Evolutionary conservation across 164 flowering plant species (phyloP), one percentile per base, ranked within the genome.

Genomic region (Piper longum): DNA sequence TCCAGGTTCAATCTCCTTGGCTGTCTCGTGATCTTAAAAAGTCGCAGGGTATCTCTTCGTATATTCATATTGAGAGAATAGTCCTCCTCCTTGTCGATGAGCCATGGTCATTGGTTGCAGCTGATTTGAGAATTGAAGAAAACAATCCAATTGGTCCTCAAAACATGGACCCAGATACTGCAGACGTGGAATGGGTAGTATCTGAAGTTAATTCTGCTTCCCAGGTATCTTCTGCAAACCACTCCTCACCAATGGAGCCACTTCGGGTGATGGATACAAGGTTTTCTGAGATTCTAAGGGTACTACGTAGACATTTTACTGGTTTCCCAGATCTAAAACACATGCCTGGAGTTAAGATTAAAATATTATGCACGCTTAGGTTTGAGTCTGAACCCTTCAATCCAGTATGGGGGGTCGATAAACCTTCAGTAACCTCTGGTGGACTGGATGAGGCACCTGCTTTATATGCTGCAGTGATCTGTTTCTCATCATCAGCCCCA

Each of bases 261-360:
- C 67, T 90, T 63, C 84, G 89, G 51, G 95, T 93, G 41, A 88
- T 83, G 86, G 97, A 90, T 77, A 75, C 97, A 51, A 87, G 83
- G 67, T 71, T 80, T 69, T 78, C 95, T 39, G 83, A 77, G 72
- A 76, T 88, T 43, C 76, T 90, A 45, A 69, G 56, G 57, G 82
- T 71, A 56, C 55, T 90, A 48, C 80, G 99, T 73, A 67, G 75
- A 74, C 89, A 90, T 69, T 90, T 93, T 72, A 82, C 89, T 39
- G 79, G 69, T 62, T 84, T 93, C 67, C 99, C 97, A 64, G 99
- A 88, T 74, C 82, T 76, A 61, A 80, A 96, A 62, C 80, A 86
- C 70, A 79, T 81, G 91, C 74, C 84, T 51, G 97, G 93, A n/a
- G 64, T 87, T 36, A 93, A 82, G 75, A 86, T 90, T 61, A 76